These are phyloP conservation scores for Penicillium cataractarum DNA, from an alignment of 495 filamentous ascomycete genomes.

Conservation along the genomic window DNA sequence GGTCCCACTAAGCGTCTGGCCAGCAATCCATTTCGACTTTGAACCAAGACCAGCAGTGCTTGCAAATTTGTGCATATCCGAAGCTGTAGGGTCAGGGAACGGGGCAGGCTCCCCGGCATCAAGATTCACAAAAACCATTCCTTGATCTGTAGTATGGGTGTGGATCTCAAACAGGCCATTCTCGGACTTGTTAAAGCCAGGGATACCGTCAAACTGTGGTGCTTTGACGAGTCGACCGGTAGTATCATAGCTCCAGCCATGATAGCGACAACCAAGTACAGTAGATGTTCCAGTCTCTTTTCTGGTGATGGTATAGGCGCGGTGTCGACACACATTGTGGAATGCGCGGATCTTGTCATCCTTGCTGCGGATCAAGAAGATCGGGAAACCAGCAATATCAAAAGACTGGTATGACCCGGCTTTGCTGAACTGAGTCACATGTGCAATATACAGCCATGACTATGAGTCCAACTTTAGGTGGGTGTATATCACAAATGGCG, in stretches of 20 bases:
- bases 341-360: constrained; percentile 56
- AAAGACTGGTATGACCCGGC: constrained; percentile 54
- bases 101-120: constrained; percentile 27
- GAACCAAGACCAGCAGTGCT: constrained; percentile 12
- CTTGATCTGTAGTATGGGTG: constrained; percentile 29
- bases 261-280: constrained; percentile 61
- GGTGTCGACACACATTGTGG: constrained; percentile 63
- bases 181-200: constrained; percentile 57
- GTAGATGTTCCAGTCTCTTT: constrained; percentile 52
- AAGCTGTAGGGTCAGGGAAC: constrained; percentile 14
- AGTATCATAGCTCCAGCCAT: constrained; percentile 65
- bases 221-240: constrained; percentile 61
- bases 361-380: constrained; percentile 54
- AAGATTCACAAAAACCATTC: constrained; percentile 50
- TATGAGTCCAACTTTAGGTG: constrained; percentile 15
- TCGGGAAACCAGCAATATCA: constrained; percentile 51
- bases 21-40: constrained; percentile 35
- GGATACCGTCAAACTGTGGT: constrained; percentile 57
- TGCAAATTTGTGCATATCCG: constrained; percentile 18
- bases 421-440: constrained; percentile 47
- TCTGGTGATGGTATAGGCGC: constrained; percentile 58
- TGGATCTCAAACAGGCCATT: constrained; percentile 56
- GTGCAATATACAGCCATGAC: constrained; percentile 55
- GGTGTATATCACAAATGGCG: neutral
- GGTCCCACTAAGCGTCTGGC: constrained; percentile 38